These are phyloP conservation scores for Serendipita indica DNA, from an alignment of 768 basidiomycete species.

Conservation along the genomic window DNA sequence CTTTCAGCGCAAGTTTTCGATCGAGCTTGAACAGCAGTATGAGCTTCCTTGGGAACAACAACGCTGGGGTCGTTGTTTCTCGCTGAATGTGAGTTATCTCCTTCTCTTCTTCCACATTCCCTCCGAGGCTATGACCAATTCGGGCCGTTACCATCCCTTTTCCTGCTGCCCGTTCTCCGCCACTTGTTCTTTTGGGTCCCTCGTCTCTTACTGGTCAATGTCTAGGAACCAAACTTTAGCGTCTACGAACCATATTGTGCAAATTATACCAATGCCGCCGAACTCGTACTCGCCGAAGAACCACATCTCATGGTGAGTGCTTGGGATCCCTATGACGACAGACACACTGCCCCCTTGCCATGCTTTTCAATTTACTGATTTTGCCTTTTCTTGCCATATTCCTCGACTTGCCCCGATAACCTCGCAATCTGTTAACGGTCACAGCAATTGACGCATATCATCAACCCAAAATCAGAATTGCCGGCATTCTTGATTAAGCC, in stretches of 20 bases:
- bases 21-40: slow-evolving; percentile 73
- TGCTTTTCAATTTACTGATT: background rate
- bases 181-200: background rate
- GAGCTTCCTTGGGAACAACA: slow-evolving; percentile 73
- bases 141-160: slow-evolving; percentile 23
- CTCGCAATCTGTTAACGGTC: slow-evolving; percentile 13
- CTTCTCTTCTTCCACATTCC: slow-evolving; percentile 16
- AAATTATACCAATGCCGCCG: slow-evolving; percentile 78
- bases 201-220: slow-evolving; percentile 9
- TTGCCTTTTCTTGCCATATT: slow-evolving; percentile 5
- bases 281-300: slow-evolving; percentile 74
- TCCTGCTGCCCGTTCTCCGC: slow-evolving; percentile 12
- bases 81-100: slow-evolving; percentile 54
- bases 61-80: slow-evolving; percentile 75
- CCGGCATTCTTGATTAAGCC: slow-evolving; percentile 98
- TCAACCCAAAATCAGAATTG: slow-evolving; percentile 82
- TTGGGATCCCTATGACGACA: background rate
- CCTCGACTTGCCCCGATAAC: background rate
- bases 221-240: slow-evolving; percentile 84
- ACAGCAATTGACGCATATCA: slow-evolving; percentile 59
- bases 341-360: background rate
- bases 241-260: slow-evolving; percentile 97
- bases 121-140: slow-evolving; percentile 25
- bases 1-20: slow-evolving; percentile 89
- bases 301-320: slow-evolving; percentile 66